Base-by-base conservation (phyloP, 441 rosid species). In the Rhodomyrtus psidioides region DNA sequence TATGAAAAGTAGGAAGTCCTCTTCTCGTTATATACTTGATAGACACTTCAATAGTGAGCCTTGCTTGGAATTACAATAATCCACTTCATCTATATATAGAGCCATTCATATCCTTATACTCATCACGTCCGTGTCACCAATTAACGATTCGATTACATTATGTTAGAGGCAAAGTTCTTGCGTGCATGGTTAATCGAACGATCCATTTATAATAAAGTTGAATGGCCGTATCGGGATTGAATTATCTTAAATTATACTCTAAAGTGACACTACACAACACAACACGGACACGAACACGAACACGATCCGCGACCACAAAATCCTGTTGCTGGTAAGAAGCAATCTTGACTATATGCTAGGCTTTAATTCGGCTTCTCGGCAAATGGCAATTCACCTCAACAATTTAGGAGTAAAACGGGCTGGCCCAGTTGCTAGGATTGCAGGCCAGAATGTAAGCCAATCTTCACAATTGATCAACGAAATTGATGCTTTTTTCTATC, bases 121-220 rank as follows among this genome's bases (percentile, higher is more conserved):
- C 12, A 12, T 49, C 59, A 9, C 4, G 1, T 65, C 0, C 1
- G 8, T 10, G 19, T 21, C 9, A 9, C 2, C 5, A 2, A 39
- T 34, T 65, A 65, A 39, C 49, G 6, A 65, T 17, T 34, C 5
- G 15, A 46, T 0, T 39, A 65, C 12, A 39, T 9, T 34, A 65
- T 65, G n/a, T 6, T 34, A 65, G 49, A 24, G 24, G 79, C 79
- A 21, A 65, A 34, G 15, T 10, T 10, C 46, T 65, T 39, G 49
- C 49, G 5, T 21, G 79, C 49, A 65, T 65, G 49, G 21, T 34
- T 34, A 65, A 30, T 62, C 2, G 26, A 39, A 39, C 6, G 46
- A 5, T 65, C 46, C 34, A 21, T n/a, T 34, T 12, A 39, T 34
- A 39, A 34, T 10, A 23, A 65, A 65, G n/a, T 65, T 21, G 49